phyloP scores from a whole-genome alignment of 2,329 filamentous ascomycete species.

The Ploettnerulaceae sp. region DNA sequence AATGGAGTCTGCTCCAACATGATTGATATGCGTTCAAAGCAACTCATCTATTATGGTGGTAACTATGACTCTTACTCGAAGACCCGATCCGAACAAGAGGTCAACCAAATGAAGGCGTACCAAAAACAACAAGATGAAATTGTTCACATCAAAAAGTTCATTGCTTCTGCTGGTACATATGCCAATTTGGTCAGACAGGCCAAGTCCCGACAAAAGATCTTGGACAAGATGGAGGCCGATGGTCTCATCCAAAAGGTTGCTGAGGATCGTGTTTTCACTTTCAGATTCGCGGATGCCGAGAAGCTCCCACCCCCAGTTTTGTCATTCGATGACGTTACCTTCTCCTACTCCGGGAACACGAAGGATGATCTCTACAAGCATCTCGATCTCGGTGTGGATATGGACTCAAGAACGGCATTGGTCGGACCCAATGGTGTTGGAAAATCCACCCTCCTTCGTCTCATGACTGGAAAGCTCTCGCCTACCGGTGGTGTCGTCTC shows the following conservation, averaged over 20 bases:
- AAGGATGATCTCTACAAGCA: conserved; percentile 94
- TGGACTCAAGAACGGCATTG: conserved; percentile 96
- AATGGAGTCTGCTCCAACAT: conserved; percentile 98
- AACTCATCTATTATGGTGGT: conserved; percentile 96
- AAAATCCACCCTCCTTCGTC: conserved; percentile 90
- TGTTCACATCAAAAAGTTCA: conserved; percentile 99
- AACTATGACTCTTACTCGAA: conserved; percentile 99
- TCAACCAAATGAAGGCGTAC: conserved; percentile 99
- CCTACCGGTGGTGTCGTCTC: conserved; percentile 78
- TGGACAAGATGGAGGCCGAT: conserved; percentile 99
- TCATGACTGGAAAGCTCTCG: conserved; percentile 94
- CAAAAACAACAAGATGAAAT: conserved; percentile 99
- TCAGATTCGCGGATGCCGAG: conserved; percentile 97
- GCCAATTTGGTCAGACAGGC: conserved; percentile 98
- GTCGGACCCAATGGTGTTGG: conserved; percentile 99
- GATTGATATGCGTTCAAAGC: conserved; percentile 92
- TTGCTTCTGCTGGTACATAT: conserved; percentile 98
- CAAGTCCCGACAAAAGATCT: conserved; percentile 98
- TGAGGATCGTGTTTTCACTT: conserved; percentile 85
- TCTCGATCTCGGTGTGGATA: conserved; percentile 97
- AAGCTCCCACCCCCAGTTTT: conserved; percentile 98
- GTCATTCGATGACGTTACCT: conserved; percentile 94
- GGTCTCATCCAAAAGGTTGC: conserved; percentile 92
- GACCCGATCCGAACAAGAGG: conserved; percentile 89
- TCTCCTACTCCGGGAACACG: conserved; percentile 88